Base-by-base conservation (phyloP, 768 basidiomycete species). In the Cubamyces sp. region DNA sequence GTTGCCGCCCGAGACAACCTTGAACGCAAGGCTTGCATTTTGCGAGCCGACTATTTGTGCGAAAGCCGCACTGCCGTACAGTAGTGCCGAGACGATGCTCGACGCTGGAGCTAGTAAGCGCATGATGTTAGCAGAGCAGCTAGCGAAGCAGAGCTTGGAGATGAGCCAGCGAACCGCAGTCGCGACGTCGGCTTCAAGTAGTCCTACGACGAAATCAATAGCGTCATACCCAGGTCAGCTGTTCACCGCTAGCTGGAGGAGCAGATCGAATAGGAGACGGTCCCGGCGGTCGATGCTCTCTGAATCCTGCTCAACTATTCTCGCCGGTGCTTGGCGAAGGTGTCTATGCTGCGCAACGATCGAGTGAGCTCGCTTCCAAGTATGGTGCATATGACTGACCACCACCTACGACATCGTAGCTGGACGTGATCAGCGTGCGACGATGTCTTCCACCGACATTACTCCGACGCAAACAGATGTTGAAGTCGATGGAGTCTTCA, bases 1-100 rank as follows among this genome's bases (percentile, higher is more conserved):
- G 65, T 80, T 80, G 15, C 74, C 74, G 16, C 77, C 78, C 66
- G 72, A 74, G 15, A 68, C 63, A n/a, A 77, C 69, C 34, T 75
- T 72, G 54, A 77, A 75, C 54, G 63, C 42, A 7, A 66, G 61
- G 26, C 23, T 58, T 16, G 56, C 19, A 26, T 51, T 42, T 18
- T 43, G 40, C 26, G n/a, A 16, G 4, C 48, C 39, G 23, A 58
- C 48, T 18, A 42, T 58, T 40, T 51, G 57, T 26, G 57, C 49
- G 8, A 26, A 9, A 3, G 40, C 23, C 15, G 8, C 19, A 11
- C 16, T 8, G 3, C 11, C 16, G 14, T 12, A 19, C 11, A 47
- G 19, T 16, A 9, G 14, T 15, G 30, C 21, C 16, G 42, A 14
- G 25, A 34, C 19, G 26, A 49, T 34, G 40, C 37, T 39, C 30